phyloP scores from a whole-genome alignment of 2,329 filamentous ascomycete species.

The Dryadomyces sulphureus region DNA sequence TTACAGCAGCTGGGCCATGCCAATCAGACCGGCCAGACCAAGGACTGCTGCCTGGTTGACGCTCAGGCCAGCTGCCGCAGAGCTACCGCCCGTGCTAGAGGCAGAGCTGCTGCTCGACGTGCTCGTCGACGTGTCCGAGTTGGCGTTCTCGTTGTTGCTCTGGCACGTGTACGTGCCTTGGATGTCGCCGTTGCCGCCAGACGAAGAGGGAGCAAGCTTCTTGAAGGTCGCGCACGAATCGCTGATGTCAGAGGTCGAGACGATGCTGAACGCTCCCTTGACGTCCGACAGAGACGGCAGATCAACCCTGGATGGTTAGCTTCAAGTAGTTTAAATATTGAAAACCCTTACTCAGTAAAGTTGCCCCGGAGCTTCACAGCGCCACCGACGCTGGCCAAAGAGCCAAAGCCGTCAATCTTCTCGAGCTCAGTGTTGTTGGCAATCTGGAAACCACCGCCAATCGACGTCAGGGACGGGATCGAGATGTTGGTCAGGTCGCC shows the following conservation, averaged over 20 bases:
- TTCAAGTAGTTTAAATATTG: no score
- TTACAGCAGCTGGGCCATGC: slow-evolving; percentile 38
- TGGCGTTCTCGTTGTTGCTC: slow-evolving; percentile 35
- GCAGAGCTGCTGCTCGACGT: slow-evolving; percentile 17
- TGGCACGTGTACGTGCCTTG: slow-evolving; percentile 36
- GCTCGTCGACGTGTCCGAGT: slow-evolving; percentile 27
- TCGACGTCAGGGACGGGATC: slow-evolving; percentile 49
- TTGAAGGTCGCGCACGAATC: slow-evolving; percentile 40
- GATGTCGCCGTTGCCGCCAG: slow-evolving; percentile 25
- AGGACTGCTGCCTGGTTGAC: slow-evolving; percentile 32
- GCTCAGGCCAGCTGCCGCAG: slow-evolving; percentile 28
- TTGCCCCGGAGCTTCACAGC: slow-evolving; percentile 74
- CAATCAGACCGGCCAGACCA: slow-evolving; percentile 23
- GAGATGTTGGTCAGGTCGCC: slow-evolving; percentile 55
- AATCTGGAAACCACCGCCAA: slow-evolving; percentile 70
- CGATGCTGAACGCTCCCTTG: slow-evolving; percentile 55
- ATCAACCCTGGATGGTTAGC: slow-evolving; percentile 38
- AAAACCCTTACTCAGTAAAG: slow-evolving; percentile 52
- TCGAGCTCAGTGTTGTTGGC: slow-evolving; percentile 75
- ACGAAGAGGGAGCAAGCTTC: slow-evolving; percentile 21
- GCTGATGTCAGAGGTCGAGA: slow-evolving; percentile 47
- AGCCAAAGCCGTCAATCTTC: slow-evolving; percentile 50
- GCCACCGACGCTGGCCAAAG: slow-evolving; percentile 56
- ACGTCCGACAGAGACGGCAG: slow-evolving; percentile 55
- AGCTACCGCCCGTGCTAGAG: slow-evolving; percentile 14